These are phyloP conservation scores for Mycena crocata DNA, from an alignment of 768 basidiomycete species.

Conservation along the genomic window DNA sequence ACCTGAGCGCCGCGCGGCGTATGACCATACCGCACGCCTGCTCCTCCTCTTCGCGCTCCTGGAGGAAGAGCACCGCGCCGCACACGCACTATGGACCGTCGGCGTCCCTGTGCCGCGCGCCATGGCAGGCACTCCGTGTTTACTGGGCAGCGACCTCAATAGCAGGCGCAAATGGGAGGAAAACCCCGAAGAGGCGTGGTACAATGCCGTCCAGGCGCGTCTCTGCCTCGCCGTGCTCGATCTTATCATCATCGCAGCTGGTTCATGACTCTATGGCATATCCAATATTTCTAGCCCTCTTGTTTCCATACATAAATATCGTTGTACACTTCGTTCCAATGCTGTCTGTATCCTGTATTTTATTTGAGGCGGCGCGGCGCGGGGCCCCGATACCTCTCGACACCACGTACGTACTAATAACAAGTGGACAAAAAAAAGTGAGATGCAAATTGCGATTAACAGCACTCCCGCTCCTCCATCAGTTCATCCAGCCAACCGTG, in stretches of 20 bases:
- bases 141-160: background rate
- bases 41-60: constrained; percentile 13
- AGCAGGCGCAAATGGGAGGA: background rate
- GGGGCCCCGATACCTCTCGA: constrained; percentile 19
- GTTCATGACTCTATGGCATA: background rate
- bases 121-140: background rate
- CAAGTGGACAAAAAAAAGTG: constrained; percentile 31
- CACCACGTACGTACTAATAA: constrained; percentile 24
- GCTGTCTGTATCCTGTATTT: constrained; percentile 34
- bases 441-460: constrained; percentile 31
- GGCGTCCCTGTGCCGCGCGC: background rate
- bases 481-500: constrained; percentile 11
- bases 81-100: constrained; percentile 4
- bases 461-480: constrained; percentile 27
- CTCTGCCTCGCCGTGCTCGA: constrained; percentile 14
- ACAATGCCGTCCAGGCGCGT: constrained; percentile 1
- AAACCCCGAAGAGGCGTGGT: constrained; percentile 16
- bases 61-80: constrained; percentile 2
- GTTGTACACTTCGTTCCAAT: background rate
- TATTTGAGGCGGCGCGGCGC: constrained; percentile 22
- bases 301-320: background rate
- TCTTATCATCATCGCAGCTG: constrained; percentile 11
- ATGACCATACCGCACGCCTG: constrained; percentile 12
- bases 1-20: constrained; percentile 2
- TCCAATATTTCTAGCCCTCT: background rate